Evolutionary conservation across 1,284 basidiomycete genomes (phyloP).

Genomic region (Nidula niveotomentosa): DNA sequence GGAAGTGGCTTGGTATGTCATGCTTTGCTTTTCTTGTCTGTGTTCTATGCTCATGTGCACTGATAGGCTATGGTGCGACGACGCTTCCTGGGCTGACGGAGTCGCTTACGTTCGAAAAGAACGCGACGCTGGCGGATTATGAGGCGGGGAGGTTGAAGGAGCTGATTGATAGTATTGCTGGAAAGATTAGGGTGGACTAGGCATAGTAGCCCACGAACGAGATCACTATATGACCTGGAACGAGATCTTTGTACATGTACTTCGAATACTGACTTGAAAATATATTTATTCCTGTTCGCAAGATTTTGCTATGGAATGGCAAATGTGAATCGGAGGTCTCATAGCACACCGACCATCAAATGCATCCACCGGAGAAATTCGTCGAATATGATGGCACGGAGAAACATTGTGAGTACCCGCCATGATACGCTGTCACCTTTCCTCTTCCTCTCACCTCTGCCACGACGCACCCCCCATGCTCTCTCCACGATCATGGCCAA

Average conservation of each 20-base stretch:
- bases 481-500: no score
- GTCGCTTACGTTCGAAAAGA: constrained; percentile 71
- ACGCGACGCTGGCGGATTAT: constrained; percentile 55
- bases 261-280: neutral
- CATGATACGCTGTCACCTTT: no score
- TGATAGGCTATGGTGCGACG: constrained; percentile 80
- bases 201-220: neutral
- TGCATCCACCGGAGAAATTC: no score
- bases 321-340: no score
- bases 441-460: no score
- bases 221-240: no score
- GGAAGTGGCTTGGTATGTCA: constrained; percentile 81
- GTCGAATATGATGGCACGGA: no score
- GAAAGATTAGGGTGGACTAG: neutral
- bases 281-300: no score
- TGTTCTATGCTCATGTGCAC: constrained; percentile 3
- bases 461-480: no score
- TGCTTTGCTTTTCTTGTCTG: neutral
- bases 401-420: no score
- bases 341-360: no score
- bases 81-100: constrained; percentile 85
- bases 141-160: constrained; percentile 65
- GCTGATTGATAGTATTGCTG: constrained; percentile 22
- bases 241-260: neutral
- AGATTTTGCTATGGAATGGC: no score